These are phyloP conservation scores for Cadophora luteo-olivacea DNA, from an alignment of 2,329 filamentous ascomycete species.

Conservation along the genomic window DNA sequence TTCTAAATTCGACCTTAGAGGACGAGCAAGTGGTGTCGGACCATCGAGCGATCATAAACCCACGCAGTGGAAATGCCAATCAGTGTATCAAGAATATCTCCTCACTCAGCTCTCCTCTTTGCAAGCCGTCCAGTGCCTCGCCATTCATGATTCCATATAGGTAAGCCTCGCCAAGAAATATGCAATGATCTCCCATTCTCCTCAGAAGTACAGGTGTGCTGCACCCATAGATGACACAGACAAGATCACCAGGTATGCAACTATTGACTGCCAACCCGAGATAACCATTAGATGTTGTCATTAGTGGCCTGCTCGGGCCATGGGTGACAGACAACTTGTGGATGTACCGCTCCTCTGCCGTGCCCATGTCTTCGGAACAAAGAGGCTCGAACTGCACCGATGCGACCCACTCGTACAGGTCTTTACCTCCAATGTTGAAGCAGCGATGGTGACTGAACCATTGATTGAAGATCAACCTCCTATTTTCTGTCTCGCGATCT, in stretches of 20 bases:
- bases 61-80: not conserved
- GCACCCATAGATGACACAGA: not conserved
- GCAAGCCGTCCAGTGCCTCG: not conserved
- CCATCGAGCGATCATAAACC: not conserved
- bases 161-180: not conserved
- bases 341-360: not conserved
- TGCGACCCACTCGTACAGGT: not conserved
- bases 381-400: not conserved
- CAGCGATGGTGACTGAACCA: not conserved
- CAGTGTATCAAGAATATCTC: not conserved
- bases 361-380: not conserved
- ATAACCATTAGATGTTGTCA: not conserved
- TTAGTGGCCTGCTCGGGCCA: not conserved
- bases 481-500: not conserved
- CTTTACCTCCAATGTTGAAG: not conserved
- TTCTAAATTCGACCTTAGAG: no score
- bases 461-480: not conserved
- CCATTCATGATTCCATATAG: not conserved
- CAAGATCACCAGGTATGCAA: not conserved
- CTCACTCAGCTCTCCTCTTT: not conserved
- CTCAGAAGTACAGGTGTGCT: conserved; percentile 2
- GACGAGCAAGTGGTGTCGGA: not conserved
- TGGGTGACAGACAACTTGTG: not conserved
- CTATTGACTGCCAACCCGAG: not conserved
- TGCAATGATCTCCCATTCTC: not conserved